Evolutionary conservation across 176 grass and related monocot genomes (phyloP).

Genomic region (Eragrostis curvula): DNA sequence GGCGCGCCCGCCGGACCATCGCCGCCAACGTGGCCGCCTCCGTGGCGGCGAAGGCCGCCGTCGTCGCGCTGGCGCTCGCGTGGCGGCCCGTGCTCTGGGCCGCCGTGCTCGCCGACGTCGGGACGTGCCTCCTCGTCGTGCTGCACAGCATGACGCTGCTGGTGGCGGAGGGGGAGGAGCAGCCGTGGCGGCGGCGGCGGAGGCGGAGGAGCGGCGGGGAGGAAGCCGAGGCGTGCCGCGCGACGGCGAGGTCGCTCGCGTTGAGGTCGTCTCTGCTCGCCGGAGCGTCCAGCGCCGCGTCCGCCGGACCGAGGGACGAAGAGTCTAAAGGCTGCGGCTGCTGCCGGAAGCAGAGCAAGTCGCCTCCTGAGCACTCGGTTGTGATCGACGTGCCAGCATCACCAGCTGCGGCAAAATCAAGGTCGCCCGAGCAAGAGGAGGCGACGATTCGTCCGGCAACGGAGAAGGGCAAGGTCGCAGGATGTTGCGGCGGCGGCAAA

Average conservation of each 20-base stretch:
- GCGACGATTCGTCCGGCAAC: too few species aligned
- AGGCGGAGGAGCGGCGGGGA: too few species aligned
- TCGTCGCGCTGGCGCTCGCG: constrained; percentile 42
- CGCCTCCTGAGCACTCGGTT: background rate
- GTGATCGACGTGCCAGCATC: constrained; percentile 18
- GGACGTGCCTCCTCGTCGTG: constrained; percentile 70
- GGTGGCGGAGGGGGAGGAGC: background rate
- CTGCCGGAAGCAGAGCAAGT: constrained; percentile 6
- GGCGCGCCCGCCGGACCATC: constrained; percentile 45
- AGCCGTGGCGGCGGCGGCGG: background rate
- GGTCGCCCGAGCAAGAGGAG: background rate
- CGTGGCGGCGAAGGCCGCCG: constrained; percentile 36
- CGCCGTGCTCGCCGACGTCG: constrained; percentile 67
- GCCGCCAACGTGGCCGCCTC: constrained; percentile 52
- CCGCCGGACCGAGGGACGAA: background rate
- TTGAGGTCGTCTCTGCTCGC: constrained; percentile 9
- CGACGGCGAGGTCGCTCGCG: constrained; percentile 15
- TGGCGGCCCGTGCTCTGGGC: constrained; percentile 70
- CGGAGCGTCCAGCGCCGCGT: background rate
- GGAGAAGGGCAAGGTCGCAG: background rate
- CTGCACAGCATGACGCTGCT: constrained; percentile 68
- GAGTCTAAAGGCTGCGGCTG: background rate
- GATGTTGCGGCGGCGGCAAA: background rate
- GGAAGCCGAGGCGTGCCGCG: background rate
- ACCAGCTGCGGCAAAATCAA: background rate